A percentile compares a stretch with the other conserved stretches of the same genome.
Evolutionary conservation across 306 rosid species (phyloP).

Genomic region (Prunus persica): Prunus_persica_NCBIv2 NC_034012.1:13270001-13270500

Average conservation of each 20-base stretch:
- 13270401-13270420: constrained; percentile 1
- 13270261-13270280: background rate
- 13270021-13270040: background rate
- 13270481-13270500: background rate
- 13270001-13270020: background rate
- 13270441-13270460: background rate
- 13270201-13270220: background rate
- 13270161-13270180: background rate
- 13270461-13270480: background rate
- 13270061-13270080: too few relatives aligned
- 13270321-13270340: background rate
- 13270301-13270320: background rate
- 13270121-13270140: background rate
- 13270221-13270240: background rate
- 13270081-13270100: background rate
- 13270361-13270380: background rate
- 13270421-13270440: background rate
- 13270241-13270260: background rate
- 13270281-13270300: background rate
- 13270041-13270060: background rate
- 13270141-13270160: background rate
- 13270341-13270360: background rate
- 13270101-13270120: background rate
- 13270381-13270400: background rate
- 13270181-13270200: background rate